Conservation (phyloP, 805 yeast genomes). For the Monosporozyma yasuniensis region DNA sequence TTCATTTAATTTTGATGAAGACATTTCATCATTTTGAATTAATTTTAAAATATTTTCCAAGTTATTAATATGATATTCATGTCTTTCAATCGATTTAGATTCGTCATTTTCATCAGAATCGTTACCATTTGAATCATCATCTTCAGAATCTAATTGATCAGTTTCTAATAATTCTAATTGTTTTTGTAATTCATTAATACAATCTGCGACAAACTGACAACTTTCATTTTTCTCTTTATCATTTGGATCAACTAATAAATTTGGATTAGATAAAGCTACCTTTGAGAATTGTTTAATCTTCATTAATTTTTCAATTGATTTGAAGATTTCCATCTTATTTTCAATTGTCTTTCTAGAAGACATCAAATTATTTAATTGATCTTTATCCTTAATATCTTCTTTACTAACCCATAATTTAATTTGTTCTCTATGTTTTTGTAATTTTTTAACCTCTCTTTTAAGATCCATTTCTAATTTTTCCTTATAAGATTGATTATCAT, state of each 20-base stretch:
- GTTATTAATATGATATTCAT: slow-evolving; percentile 66
- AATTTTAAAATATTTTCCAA: slow-evolving; percentile 70
- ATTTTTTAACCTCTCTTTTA: slow-evolving; percentile 88
- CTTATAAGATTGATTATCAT: slow-evolving; percentile 65
- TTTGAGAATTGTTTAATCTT: slow-evolving; percentile 90
- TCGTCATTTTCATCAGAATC: background rate
- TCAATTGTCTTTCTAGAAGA: slow-evolving; percentile 69
- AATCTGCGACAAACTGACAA: slow-evolving; percentile 53
- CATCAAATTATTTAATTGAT: slow-evolving; percentile 42
- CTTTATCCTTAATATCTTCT: slow-evolving; percentile 85
- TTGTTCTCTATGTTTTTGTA: slow-evolving; percentile 90
- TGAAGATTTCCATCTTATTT: slow-evolving; percentile 88
- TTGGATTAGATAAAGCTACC: slow-evolving; percentile 76
- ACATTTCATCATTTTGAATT: slow-evolving; percentile 72
- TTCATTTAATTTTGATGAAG: slow-evolving; percentile 64
- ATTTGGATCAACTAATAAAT: slow-evolving; percentile 57
- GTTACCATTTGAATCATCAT: slow-evolving; percentile 11
- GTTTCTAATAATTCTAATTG: slow-evolving; percentile 77
- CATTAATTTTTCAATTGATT: slow-evolving; percentile 85
- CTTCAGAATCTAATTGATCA: slow-evolving; percentile 39
- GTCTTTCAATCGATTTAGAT: slow-evolving; percentile 52
- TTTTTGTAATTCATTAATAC: slow-evolving; percentile 70
- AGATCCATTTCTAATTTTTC: slow-evolving; percentile 88
- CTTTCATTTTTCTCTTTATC: slow-evolving; percentile 72
- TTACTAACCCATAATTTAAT: slow-evolving; percentile 91